Conservation (phyloP, 2,329 filamentous ascomycete genomes). For the Hypoxylon sp. region DNA sequence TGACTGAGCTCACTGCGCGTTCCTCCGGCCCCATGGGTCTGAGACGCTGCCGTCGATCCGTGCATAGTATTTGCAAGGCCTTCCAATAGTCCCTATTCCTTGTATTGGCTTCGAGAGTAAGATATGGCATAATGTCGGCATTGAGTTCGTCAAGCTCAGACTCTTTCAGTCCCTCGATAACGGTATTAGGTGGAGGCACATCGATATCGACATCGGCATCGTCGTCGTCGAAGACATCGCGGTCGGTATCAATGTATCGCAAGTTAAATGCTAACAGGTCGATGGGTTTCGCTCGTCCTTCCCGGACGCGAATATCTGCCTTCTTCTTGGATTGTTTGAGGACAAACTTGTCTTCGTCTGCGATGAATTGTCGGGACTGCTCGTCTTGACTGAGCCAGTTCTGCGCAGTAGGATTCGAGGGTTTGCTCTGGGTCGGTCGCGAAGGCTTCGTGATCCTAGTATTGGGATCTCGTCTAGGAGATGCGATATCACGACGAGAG, state of each 20-base stretch:
- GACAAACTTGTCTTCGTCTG: constrained; percentile 96
- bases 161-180: constrained; percentile 80
- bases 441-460: constrained; percentile 70
- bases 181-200: constrained; percentile 83
- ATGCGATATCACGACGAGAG: constrained; percentile 65
- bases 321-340: constrained; percentile 98
- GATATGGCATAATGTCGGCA: constrained; percentile 84
- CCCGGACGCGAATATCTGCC: constrained; percentile 92
- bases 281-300: constrained; percentile 90
- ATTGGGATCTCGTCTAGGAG: constrained; percentile 69
- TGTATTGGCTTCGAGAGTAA: constrained; percentile 82
- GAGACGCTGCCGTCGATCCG: constrained; percentile 78
- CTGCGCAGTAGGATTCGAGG: constrained; percentile 52
- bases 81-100: constrained; percentile 93
- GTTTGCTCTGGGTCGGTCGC: constrained; percentile 53
- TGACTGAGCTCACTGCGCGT: constrained; percentile 84
- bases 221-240: constrained; percentile 88
- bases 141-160: constrained; percentile 81
- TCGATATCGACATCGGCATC: constrained; percentile 81
- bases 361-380: constrained; percentile 86
- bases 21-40: constrained; percentile 74
- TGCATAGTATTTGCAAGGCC: constrained; percentile 87
- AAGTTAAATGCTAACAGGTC: constrained; percentile 95
- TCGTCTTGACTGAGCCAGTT: constrained; percentile 79
- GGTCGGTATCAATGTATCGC: constrained; percentile 87